Conservation (phyloP, 164 flowering plant species). For the Amborella trichopoda region DNA sequence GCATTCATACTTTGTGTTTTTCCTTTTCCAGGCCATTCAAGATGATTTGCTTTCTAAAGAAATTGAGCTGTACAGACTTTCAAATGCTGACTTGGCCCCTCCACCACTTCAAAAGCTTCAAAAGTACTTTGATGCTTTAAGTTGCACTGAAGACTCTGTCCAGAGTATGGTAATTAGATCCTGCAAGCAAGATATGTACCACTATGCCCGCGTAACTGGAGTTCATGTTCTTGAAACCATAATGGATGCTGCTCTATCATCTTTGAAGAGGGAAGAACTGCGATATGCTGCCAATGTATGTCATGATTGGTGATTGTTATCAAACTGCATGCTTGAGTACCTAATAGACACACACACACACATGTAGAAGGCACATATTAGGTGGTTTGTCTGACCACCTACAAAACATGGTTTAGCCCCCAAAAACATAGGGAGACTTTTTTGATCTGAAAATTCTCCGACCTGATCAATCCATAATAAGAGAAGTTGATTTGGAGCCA, state of each 20-base stretch:
- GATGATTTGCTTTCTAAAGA: slow-evolving; percentile 68
- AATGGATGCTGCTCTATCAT: slow-evolving; percentile 61
- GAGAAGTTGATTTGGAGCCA: too few relatives aligned
- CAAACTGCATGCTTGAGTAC: too few relatives aligned
- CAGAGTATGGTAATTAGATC: slow-evolving; percentile 22
- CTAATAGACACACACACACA: too few relatives aligned
- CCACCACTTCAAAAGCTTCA: slow-evolving; percentile 59
- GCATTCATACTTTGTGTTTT: not conserved
- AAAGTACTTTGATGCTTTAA: slow-evolving; percentile 13
- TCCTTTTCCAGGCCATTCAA: slow-evolving; percentile 51
- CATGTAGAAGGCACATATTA: too few relatives aligned
- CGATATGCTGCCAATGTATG: slow-evolving; percentile 83
- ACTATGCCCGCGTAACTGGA: slow-evolving; percentile 87
- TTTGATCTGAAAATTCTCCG: too few relatives aligned
- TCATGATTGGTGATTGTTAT: too few relatives aligned
- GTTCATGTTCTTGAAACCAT: slow-evolving; percentile 66
- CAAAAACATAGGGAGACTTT: too few relatives aligned
- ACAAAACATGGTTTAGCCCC: too few relatives aligned
- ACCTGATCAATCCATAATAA: too few relatives aligned
- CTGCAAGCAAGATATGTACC: slow-evolving; percentile 82
- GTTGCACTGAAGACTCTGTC: slow-evolving; percentile 12
- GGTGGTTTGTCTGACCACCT: too few relatives aligned
- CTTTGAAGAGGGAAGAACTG: slow-evolving; percentile 66
- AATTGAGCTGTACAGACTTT: slow-evolving; percentile 37
- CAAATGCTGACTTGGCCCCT: slow-evolving; percentile 35